A percentile compares a stretch with the other conserved stretches of the same genome.
phyloP scores from a whole-genome alignment of 2,329 filamentous ascomycete genomes.

The Verticillium tricorpus region DNA sequence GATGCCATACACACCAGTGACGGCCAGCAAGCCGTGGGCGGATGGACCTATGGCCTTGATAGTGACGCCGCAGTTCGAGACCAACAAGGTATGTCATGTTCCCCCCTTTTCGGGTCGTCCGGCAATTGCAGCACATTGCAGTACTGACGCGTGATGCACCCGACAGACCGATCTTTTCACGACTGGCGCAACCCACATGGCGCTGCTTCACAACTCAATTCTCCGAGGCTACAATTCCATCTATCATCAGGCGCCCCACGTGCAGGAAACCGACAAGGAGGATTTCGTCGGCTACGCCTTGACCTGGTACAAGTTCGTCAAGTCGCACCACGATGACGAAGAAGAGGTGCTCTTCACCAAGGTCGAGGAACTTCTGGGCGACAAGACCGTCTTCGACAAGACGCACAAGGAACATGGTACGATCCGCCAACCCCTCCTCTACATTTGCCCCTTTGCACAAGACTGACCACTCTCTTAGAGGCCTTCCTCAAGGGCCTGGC shows the following conservation, averaged over 20 bases:
- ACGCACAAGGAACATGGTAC: conserved; percentile 53
- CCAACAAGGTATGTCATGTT: conserved; percentile 39
- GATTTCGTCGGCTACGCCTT: conserved; percentile 55
- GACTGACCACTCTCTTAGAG: conserved; percentile 17
- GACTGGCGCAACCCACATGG: conserved; percentile 56
- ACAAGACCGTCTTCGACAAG: conserved; percentile 44
- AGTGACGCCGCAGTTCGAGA: conserved; percentile 47
- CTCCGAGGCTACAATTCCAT: conserved; percentile 62
- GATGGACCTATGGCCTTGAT: conserved; percentile 51
- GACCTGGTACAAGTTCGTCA: conserved; percentile 55
- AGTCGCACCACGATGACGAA: conserved; percentile 57
- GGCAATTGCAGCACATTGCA: neutral
- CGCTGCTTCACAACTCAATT: conserved; percentile 56
- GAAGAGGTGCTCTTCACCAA: conserved; percentile 52
- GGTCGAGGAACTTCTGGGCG: conserved; percentile 45
- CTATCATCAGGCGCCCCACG: conserved; percentile 51
- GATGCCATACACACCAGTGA: conserved; percentile 27
- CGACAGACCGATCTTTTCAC: conserved; percentile 54
- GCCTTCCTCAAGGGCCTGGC: conserved; percentile 47
- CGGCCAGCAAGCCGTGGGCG: conserved; percentile 39
- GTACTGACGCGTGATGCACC: conserved; percentile 6
- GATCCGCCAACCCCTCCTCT: conserved; percentile 4
- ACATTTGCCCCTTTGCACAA: no score
- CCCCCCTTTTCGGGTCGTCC: neutral
- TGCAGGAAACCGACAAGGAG: conserved; percentile 44